These are phyloP conservation scores for Dioszegia crocea DNA, from an alignment of 768 basidiomycete genomes.

Conservation along the genomic window DNA sequence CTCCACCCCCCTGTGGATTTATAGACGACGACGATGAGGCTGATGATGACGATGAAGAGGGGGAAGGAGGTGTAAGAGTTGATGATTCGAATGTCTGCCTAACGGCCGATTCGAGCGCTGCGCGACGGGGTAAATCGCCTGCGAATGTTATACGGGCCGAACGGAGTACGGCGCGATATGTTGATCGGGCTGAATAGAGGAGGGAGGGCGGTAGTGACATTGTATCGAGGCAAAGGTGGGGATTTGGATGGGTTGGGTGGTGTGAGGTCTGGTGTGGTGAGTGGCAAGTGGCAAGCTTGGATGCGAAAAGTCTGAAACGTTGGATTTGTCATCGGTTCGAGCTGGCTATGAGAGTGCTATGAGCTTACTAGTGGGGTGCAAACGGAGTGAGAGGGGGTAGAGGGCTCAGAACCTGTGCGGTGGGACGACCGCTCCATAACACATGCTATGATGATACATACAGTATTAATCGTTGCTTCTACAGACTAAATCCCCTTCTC, in stretches of 20 bases:
- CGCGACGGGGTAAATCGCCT: conserved; percentile 22
- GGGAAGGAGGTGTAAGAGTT: conserved; percentile 30
- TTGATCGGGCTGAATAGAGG: conserved; percentile 27
- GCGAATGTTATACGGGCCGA: conserved; percentile 37
- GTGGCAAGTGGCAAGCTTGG: neutral
- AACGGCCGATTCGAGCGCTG: conserved; percentile 25
- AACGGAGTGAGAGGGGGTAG: no score
- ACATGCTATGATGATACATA: neutral
- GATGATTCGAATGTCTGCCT: conserved; percentile 42
- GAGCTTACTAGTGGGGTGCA: no score
- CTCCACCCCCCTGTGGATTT: neutral
- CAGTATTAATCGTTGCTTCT: neutral
- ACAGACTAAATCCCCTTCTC: neutral
- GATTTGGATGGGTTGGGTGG: neutral
- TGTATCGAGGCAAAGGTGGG: neutral
- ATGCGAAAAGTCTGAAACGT: neutral
- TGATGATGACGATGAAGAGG: conserved; percentile 2
- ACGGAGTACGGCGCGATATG: conserved; percentile 34
- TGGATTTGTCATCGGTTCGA: no score
- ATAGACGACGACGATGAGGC: neutral
- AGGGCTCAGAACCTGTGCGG: no score
- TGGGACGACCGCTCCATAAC: neutral
- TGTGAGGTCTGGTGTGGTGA: neutral
- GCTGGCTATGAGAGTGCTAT: no score
- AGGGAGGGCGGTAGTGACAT: conserved; percentile 35